Conservation (phyloP, 176 grass and related monocot species). For the Musa beccarii region DNA sequence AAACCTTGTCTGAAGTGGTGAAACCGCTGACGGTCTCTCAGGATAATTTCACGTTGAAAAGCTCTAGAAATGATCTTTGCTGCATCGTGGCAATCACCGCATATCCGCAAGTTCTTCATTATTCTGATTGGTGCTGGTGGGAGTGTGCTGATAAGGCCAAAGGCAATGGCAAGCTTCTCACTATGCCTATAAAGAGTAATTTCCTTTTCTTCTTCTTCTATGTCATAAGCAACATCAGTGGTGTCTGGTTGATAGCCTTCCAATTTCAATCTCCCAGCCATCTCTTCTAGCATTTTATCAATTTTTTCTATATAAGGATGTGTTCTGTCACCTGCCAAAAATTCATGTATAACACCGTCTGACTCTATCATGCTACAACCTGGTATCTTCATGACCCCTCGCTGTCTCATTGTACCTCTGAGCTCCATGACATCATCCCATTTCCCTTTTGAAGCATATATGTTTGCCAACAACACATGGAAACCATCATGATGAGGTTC, state of each 20-base stretch:
- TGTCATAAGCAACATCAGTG: constrained; percentile 17
- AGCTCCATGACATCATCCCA: constrained; percentile 68
- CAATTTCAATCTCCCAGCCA: constrained; percentile 10
- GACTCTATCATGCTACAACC: constrained; percentile 51
- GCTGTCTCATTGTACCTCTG: constrained; percentile 62
- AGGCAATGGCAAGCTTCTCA: constrained; percentile 26
- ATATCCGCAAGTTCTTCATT: constrained; percentile 24
- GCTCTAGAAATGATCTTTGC: constrained; percentile 22
- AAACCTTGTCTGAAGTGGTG: constrained; percentile 19
- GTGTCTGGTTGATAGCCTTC: constrained; percentile 21
- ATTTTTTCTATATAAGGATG: constrained; percentile 21
- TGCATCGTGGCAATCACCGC: constrained; percentile 21
- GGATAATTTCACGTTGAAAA: constrained; percentile 16
- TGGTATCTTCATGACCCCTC: constrained; percentile 44
- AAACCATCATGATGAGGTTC: constrained; percentile 75
- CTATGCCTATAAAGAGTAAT: constrained; percentile 18
- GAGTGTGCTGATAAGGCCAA: constrained; percentile 19
- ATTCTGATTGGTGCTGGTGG: constrained; percentile 20
- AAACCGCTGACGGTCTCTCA: constrained; percentile 22
- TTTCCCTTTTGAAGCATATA: constrained; percentile 72
- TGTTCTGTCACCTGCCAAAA: constrained; percentile 21
- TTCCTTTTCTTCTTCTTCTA: constrained; percentile 27
- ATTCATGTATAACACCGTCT: constrained; percentile 19
- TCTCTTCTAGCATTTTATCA: constrained; percentile 21
- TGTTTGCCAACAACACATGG: constrained; percentile 74